Conservation (phyloP, 345 rosid species). For the Gossypium herbaceum region DNA sequence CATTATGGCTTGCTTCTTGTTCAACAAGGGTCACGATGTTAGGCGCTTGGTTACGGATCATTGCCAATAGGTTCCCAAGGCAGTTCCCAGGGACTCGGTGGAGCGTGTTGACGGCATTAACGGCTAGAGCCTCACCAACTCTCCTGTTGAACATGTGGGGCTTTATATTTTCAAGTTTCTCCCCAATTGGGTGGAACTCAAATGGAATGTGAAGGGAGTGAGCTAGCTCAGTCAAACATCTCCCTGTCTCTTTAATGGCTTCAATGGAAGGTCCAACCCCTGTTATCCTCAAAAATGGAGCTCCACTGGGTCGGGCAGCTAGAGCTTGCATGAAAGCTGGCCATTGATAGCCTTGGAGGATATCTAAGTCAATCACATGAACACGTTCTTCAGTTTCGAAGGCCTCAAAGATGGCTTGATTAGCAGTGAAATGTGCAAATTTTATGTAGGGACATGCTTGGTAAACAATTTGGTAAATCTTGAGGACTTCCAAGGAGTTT, state of each 20-base stretch:
- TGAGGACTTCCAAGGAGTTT: slow-evolving; percentile 51
- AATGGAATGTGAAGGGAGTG: slow-evolving; percentile 62
- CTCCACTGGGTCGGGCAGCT: slow-evolving; percentile 50
- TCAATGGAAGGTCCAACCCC: slow-evolving; percentile 49
- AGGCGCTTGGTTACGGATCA: slow-evolving; percentile 68
- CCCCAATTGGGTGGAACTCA: slow-evolving; percentile 57
- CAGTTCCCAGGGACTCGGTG: slow-evolving; percentile 44
- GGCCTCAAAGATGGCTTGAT: slow-evolving; percentile 66
- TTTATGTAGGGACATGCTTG: slow-evolving; percentile 67
- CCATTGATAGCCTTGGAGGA: slow-evolving; percentile 74
- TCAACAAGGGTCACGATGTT: slow-evolving; percentile 60
- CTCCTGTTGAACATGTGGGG: slow-evolving; percentile 64
- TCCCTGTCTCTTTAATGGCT: slow-evolving; percentile 47
- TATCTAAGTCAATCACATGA: slow-evolving; percentile 64
- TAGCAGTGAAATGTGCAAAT: slow-evolving; percentile 70
- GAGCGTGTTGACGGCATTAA: slow-evolving; percentile 51
- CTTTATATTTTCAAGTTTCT: slow-evolving; percentile 49
- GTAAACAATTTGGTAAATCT: slow-evolving; percentile 58
- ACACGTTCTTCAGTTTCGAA: slow-evolving; percentile 73
- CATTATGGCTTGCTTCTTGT: slow-evolving; percentile 67
- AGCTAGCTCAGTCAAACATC: slow-evolving; percentile 57
- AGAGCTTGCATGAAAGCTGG: slow-evolving; percentile 80
- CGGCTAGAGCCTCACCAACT: slow-evolving; percentile 62
- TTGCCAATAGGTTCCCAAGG: slow-evolving; percentile 42
- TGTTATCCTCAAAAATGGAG: slow-evolving; percentile 58